Evolutionary conservation across 2,329 filamentous ascomycete species (phyloP).

Genomic region (Stenocarpella maydis): DNA sequence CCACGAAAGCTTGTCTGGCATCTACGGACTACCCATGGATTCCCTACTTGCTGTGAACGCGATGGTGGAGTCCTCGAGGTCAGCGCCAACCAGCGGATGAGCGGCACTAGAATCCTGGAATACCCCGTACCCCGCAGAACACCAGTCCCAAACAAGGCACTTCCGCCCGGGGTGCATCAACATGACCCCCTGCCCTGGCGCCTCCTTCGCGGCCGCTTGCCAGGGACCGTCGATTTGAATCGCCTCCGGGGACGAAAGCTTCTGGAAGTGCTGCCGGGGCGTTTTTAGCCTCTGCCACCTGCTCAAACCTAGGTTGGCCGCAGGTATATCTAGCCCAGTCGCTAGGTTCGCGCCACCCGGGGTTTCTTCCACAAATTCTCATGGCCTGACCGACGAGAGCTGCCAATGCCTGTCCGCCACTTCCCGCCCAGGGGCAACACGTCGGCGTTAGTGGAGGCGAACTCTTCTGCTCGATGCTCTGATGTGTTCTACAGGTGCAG

Average conservation of each 20-base stretch:
- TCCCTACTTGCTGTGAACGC: too few species aligned
- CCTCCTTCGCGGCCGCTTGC: background rate
- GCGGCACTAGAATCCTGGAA: background rate
- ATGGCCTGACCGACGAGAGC: too few species aligned
- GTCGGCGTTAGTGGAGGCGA: background rate
- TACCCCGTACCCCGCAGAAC: slow-evolving; percentile 5
- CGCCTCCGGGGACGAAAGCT: background rate
- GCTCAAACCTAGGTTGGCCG: background rate
- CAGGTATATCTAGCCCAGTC: background rate
- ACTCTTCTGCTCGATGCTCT: background rate
- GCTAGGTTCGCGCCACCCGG: background rate
- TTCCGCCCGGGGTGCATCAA: too few species aligned
- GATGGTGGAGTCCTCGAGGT: too few species aligned
- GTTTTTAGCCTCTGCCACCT: background rate
- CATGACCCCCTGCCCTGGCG: too few species aligned
- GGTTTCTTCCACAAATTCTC: too few species aligned
- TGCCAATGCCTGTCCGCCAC: background rate
- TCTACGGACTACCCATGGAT: background rate
- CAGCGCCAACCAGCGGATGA: too few species aligned
- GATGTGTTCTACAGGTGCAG: too few species aligned
- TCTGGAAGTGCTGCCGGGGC: slow-evolving; percentile 2
- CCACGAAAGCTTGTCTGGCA: slow-evolving; percentile 16
- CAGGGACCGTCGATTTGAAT: too few species aligned
- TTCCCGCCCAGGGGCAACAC: background rate
- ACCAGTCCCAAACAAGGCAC: slow-evolving; percentile 13